A percentile compares a stretch with the other conserved stretches of the same genome.
Evolutionary conservation across 805 yeast genomes (phyloP).

Genomic region (Metschnikowia orientalis): DNA sequence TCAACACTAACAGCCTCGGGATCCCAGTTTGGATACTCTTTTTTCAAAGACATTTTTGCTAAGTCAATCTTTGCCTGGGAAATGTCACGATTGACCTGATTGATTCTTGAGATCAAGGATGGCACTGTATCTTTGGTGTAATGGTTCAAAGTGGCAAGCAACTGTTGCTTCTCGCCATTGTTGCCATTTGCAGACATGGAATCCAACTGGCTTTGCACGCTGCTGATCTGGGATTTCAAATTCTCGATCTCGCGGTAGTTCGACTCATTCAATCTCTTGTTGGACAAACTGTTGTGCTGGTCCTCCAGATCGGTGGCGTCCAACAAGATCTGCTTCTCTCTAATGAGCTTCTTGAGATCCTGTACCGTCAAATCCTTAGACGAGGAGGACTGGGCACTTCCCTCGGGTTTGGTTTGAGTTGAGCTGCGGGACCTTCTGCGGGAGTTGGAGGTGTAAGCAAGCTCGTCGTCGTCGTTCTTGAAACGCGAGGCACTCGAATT

Average conservation of each 20-base stretch:
- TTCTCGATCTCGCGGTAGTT: constrained; percentile 56
- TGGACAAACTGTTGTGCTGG: constrained; percentile 34
- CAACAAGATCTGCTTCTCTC: constrained; percentile 66
- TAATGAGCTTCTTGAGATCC: constrained; percentile 58
- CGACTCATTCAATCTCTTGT: constrained; percentile 34
- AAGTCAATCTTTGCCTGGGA: constrained; percentile 61
- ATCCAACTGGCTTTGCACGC: constrained; percentile 39
- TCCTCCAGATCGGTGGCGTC: constrained; percentile 71
- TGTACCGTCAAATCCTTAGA: constrained; percentile 43
- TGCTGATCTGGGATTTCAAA: constrained; percentile 57
- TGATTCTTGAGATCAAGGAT: constrained; percentile 57
- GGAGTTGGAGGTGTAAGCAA: constrained; percentile 67
- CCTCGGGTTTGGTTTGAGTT: constrained; percentile 15
- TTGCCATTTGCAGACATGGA: constrained; percentile 28
- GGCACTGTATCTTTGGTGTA: constrained; percentile 69
- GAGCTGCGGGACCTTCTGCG: constrained; percentile 45
- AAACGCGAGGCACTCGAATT: constrained; percentile 38
- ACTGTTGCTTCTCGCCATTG: constrained; percentile 43
- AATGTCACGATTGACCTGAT: constrained; percentile 63
- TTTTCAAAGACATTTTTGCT: constrained; percentile 50
- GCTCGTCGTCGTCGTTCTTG: constrained; percentile 70
- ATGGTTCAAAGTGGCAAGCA: constrained; percentile 54
- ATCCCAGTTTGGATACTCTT: constrained; percentile 62
- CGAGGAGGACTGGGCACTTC: constrained; percentile 20
- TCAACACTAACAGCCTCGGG: constrained; percentile 42